A percentile compares a stretch with the other conserved stretches of the same genome.
Evolutionary conservation across 371 early-diverging fungal genomes (phyloP).

Genomic region (Saksenaea vasiformis): DNA sequence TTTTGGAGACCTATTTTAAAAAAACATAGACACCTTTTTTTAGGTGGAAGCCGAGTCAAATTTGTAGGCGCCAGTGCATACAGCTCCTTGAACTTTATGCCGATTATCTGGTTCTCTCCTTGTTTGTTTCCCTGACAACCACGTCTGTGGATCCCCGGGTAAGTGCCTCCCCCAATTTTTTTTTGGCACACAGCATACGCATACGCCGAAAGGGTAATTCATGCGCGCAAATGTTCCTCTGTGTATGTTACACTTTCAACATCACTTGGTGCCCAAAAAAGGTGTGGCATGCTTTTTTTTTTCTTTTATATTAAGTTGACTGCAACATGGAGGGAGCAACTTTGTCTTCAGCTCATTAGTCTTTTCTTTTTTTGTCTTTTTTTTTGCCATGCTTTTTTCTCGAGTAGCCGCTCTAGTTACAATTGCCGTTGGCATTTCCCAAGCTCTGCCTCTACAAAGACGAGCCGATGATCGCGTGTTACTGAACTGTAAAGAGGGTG

Average conservation of each 20-base stretch:
- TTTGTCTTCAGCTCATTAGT: neutral
- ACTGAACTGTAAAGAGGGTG: constrained; percentile 5
- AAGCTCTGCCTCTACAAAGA: neutral
- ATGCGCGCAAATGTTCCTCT: neutral
- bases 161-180: no score
- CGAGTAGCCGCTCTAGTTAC: neutral
- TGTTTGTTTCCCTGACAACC: neutral
- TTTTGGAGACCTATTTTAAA: neutral
- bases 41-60: neutral
- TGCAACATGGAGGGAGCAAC: neutral
- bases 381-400: neutral
- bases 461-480: neutral
- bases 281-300: neutral
- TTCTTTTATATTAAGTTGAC: neutral
- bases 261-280: neutral
- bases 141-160: no score
- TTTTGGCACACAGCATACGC: no score
- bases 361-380: neutral
- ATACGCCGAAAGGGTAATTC: neutral
- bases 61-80: neutral
- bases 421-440: neutral
- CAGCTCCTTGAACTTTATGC: neutral
- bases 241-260: neutral
- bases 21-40: neutral
- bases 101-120: neutral